These are phyloP conservation scores for Galerina marginata DNA, from an alignment of 768 basidiomycete genomes.

Conservation along the genomic window DNA sequence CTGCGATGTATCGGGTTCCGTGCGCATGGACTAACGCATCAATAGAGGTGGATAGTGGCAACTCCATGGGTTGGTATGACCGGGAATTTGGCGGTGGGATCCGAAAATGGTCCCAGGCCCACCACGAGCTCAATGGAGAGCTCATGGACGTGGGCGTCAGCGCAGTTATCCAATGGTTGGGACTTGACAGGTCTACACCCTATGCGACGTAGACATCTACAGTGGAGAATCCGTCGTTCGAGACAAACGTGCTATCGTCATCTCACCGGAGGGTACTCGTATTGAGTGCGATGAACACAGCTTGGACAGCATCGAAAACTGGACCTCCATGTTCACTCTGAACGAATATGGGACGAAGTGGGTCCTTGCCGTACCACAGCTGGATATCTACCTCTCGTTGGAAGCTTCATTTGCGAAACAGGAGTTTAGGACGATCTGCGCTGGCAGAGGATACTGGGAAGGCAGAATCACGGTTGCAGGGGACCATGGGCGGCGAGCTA, in stretches of 20 bases:
- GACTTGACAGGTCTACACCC: background rate
- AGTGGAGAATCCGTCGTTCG: background rate
- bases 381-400: background rate
- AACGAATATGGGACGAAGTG: background rate
- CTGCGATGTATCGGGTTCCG: background rate
- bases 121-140: background rate
- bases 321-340: background rate
- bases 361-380: background rate
- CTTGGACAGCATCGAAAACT: background rate
- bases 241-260: background rate
- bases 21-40: background rate
- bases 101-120: background rate
- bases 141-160: background rate
- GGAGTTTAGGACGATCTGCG: background rate
- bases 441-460: background rate
- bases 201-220: background rate
- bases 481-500: background rate
- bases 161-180: background rate
- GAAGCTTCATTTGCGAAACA: background rate
- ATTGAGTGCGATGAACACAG: background rate
- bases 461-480: background rate
- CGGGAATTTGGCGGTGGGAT: background rate
- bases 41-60: background rate
- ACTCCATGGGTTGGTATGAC: background rate
- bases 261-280: background rate